Percentiles rank a stretch among this genome's conserved stretches.
These are phyloP conservation scores for Sclerotiophoma versabilis DNA, from an alignment of 2,329 filamentous ascomycete species.

Conservation along the genomic window DNA sequence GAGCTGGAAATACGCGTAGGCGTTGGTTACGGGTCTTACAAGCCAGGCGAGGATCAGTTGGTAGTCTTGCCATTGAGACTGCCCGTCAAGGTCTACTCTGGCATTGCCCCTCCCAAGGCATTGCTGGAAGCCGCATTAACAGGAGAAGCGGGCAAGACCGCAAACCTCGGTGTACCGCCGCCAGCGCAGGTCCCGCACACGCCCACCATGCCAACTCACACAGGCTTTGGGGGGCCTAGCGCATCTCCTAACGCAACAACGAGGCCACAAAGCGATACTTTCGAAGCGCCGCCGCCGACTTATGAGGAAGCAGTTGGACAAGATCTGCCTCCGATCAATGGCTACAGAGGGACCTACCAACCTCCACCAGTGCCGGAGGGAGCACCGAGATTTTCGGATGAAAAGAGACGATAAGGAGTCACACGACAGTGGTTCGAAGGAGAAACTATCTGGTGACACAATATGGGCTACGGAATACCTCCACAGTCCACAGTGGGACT, in stretches of 20 bases:
- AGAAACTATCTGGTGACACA: slow-evolving; percentile 3
- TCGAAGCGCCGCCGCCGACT: slow-evolving; percentile 74
- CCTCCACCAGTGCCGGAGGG: slow-evolving; percentile 52
- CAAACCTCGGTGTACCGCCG: slow-evolving; percentile 22
- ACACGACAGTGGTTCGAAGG: slow-evolving; percentile 7
- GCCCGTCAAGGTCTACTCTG: slow-evolving; percentile 82
- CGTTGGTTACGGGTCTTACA: slow-evolving; percentile 72
- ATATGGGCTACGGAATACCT: not conserved
- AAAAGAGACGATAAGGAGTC: slow-evolving; percentile 43
- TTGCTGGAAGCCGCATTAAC: slow-evolving; percentile 71
- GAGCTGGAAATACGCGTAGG: slow-evolving; percentile 84
- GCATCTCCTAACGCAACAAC: slow-evolving; percentile 15
- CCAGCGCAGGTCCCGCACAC: slow-evolving; percentile 29
- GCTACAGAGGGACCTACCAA: slow-evolving; percentile 71
- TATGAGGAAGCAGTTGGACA: slow-evolving; percentile 93
- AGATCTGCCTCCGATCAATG: slow-evolving; percentile 75
- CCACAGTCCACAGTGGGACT: not conserved
- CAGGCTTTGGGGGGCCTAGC: slow-evolving; percentile 24
- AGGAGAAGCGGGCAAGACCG: slow-evolving; percentile 21
- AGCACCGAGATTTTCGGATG: slow-evolving; percentile 46
- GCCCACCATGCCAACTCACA: slow-evolving; percentile 35
- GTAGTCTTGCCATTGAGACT: slow-evolving; percentile 82
- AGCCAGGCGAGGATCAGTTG: slow-evolving; percentile 68
- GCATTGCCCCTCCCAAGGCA: slow-evolving; percentile 79
- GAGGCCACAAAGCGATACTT: slow-evolving; percentile 16